Evolutionary conservation across 1,139 yeast species (phyloP).

Genomic region (Candida glucosophila): DNA sequence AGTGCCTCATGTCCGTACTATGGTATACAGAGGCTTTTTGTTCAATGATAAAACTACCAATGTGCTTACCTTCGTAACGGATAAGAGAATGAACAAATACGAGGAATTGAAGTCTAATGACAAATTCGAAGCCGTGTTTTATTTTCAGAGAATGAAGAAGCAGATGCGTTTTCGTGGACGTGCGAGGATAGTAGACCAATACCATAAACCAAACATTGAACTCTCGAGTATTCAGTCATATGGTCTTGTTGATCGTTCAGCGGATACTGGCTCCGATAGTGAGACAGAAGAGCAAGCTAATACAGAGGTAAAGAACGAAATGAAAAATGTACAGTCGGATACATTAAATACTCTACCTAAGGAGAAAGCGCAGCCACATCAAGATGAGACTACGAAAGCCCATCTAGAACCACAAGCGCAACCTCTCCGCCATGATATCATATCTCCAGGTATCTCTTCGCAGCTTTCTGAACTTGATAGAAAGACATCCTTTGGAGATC

Average conservation of each 20-base stretch:
- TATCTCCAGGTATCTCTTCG: constrained; percentile 3
- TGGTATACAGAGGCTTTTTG: constrained; percentile 67
- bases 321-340: constrained; percentile 7
- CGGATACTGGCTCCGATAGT: constrained; percentile 5
- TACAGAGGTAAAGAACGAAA: neutral
- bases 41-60: constrained; percentile 64
- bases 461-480: constrained; percentile 6
- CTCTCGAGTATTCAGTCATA: constrained; percentile 19
- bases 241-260: constrained; percentile 9
- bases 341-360: constrained; percentile 5
- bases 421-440: constrained; percentile 3
- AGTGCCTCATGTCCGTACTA: constrained; percentile 61
- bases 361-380: constrained; percentile 1
- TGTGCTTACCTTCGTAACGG: constrained; percentile 64
- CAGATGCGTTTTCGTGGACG: constrained; percentile 70
- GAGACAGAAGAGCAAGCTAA: constrained; percentile 12
- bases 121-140: constrained; percentile 68
- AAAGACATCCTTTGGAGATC: constrained; percentile 15
- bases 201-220: constrained; percentile 24
- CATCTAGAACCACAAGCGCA: constrained; percentile 3
- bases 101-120: constrained; percentile 43
- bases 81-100: constrained; percentile 58
- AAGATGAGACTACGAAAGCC: neutral
- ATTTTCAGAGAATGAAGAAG: constrained; percentile 50
- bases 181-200: constrained; percentile 39